phyloP scores from a whole-genome alignment of 208 protist species.

The Trypanosoma caninum region DNA sequence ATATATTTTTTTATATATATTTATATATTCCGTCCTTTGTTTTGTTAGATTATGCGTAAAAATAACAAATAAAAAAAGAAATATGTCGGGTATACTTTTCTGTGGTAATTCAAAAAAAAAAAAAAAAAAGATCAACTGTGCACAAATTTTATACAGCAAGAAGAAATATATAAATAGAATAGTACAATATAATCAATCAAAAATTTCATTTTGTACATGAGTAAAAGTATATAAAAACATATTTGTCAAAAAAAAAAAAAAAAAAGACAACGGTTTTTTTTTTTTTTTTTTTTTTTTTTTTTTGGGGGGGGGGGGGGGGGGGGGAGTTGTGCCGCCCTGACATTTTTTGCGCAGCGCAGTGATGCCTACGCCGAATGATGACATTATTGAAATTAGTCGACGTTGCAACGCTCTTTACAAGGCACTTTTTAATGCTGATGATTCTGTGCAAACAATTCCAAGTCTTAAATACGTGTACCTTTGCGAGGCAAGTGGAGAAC shows the following conservation, averaged over 20 bases:
- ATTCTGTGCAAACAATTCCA: slow-evolving; percentile 17
- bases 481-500: slow-evolving; percentile 22
- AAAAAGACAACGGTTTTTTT: slow-evolving; percentile 4
- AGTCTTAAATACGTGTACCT: slow-evolving; percentile 23
- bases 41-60: no score
- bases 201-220: no score
- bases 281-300: background rate
- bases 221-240: slow-evolving; percentile 14
- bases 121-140: no score
- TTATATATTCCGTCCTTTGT: no score
- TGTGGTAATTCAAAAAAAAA: no score
- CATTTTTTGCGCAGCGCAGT: no score
- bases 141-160: no score
- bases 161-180: slow-evolving; percentile 11
- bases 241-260: slow-evolving; percentile 16
- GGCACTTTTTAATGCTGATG: slow-evolving; percentile 6
- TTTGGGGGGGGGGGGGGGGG: background rate
- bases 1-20: no score
- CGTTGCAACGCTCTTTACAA: slow-evolving; percentile 17
- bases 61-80: no score
- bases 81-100: no score
- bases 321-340: no score
- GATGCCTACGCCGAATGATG: slow-evolving; percentile 27
- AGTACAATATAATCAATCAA: no score
- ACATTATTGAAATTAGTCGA: slow-evolving; percentile 23